A percentile compares a stretch with the other conserved stretches of the same genome.
These are phyloP conservation scores for Eucalyptus pumila DNA, from an alignment of 345 rosid species.

Conservation along the genomic window DNA sequence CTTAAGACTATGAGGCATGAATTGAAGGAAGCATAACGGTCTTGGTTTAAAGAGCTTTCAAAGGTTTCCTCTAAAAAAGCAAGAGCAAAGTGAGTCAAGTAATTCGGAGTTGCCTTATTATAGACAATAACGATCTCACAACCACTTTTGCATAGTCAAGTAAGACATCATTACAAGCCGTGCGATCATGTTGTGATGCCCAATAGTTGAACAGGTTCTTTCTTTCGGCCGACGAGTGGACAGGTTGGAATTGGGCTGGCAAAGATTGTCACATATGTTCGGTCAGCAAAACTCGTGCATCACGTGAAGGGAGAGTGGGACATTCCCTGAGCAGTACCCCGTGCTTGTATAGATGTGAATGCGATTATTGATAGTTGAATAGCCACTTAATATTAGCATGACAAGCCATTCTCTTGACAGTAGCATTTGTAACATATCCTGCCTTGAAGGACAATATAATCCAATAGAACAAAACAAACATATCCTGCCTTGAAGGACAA, in stretches of 20 bases:
- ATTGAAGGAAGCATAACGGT: background rate
- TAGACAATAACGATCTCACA: background rate
- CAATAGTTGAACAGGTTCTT: background rate
- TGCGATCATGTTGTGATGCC: too few relatives aligned
- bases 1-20: background rate
- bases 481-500: background rate
- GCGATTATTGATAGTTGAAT: background rate
- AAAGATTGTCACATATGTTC: background rate
- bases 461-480: background rate
- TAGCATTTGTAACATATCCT: background rate
- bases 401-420: background rate
- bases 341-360: background rate
- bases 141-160: background rate
- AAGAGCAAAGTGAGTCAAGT: background rate
- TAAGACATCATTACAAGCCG: background rate
- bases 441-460: background rate
- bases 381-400: background rate
- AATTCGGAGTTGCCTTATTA: background rate
- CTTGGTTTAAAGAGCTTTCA: background rate
- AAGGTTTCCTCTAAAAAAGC: background rate
- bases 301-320: background rate
- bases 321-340: background rate
- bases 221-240: background rate
- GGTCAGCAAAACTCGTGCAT: background rate
- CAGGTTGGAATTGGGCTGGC: background rate